These are phyloP conservation scores for Arthrobotrys sphaeroides DNA, from an alignment of 2,329 filamentous ascomycete species.

Conservation along the genomic window DNA sequence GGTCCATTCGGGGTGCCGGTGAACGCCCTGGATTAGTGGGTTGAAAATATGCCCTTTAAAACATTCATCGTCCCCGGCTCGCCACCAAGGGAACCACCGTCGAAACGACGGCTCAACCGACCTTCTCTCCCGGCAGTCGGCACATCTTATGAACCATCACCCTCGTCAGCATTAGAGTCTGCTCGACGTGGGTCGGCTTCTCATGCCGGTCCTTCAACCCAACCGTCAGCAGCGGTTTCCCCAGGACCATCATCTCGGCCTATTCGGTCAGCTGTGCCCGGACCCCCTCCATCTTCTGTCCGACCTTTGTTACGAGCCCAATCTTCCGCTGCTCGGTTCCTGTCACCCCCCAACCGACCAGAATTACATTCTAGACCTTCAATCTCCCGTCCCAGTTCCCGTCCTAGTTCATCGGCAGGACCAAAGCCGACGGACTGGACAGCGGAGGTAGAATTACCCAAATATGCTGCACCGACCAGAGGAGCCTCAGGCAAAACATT, in stretches of 20 bases:
- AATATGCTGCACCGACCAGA: neutral
- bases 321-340: neutral
- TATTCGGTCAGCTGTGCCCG: neutral
- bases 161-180: neutral
- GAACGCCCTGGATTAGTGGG: conserved; percentile 13
- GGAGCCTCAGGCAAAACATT: conserved; percentile 9
- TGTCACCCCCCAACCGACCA: neutral
- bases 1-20: conserved; percentile 21
- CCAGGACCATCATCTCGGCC: neutral
- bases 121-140: neutral
- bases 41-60: conserved; percentile 5
- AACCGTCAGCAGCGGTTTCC: neutral
- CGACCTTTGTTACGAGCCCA: conserved; percentile 1
- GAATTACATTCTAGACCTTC: neutral
- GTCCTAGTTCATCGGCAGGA: neutral
- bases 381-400: neutral
- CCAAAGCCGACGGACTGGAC: neutral
- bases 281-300: conserved; percentile 7
- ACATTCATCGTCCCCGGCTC: neutral
- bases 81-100: neutral
- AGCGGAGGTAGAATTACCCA: neutral
- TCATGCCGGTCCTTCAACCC: neutral
- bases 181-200: neutral
- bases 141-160: neutral
- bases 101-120: neutral